Evolutionary conservation across 331 rosid genomes (phyloP), one percentile per base, ranked within the genome.

Genomic region (Erythrophleum ivorense): DNA sequence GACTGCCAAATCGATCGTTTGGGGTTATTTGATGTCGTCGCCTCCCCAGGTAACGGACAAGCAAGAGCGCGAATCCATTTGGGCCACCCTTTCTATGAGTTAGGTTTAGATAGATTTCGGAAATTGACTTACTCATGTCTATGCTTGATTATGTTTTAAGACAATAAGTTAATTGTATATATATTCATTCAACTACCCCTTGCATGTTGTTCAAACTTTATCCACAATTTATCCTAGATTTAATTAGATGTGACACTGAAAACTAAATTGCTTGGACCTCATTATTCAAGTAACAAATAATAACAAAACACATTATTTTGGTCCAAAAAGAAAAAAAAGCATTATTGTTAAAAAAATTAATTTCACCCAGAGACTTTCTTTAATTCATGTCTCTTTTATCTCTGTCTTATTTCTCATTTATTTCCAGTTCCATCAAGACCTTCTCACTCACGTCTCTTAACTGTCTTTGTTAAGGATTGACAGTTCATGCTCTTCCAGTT

Each of bases 21-120:
- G 6, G 63, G 63, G 63, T 57, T 18, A 57, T n/a, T 57, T 53
- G 29, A 4, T 31, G 67, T 11, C 18, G 41, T 62, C 41, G 59
- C 76, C 76, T 71, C 59, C 60, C 43, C 6, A 6, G 24, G 54
- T 29, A 24, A 48, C 24, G 49, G 43, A 71, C 76, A 71, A 71
- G 33, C 43, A 29, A 19, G 74, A 69, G 13, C 13, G 58, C 5
- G 75, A 16, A 70, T 71, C 58, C 14, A 31, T 14, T 71, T 49
- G 29, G 60, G 60, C 60, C 15, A 29, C 60, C 59, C 36, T 45
- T 70, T 70, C 34, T 46, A 2, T 21, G 75, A 71, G 76, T 3
- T 71, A 49, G 76, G 43, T 73, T 73, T 73, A n/a, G 6, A 73
- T 4, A 33, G 33, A 52, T 73, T 53, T 18, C 65, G 2, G 24